Evolutionary conservation across 192 early-diverging fungal species (phyloP).

Genomic region (Lobosporangium transversale): DNA sequence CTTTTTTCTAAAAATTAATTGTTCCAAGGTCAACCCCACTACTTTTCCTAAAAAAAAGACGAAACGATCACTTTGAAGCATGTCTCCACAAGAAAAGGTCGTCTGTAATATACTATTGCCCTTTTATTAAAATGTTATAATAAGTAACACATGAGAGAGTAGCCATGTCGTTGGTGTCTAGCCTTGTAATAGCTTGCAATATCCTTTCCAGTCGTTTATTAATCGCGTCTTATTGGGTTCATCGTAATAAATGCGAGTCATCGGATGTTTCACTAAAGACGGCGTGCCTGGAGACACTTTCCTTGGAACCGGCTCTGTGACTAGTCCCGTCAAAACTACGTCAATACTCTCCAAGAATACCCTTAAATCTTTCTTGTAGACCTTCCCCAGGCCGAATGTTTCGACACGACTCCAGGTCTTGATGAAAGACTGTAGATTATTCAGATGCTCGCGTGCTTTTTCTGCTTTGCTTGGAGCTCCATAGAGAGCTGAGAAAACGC

Average conservation of each 20-base stretch:
- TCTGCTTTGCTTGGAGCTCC: neutral
- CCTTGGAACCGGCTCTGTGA: slow-evolving; percentile 4
- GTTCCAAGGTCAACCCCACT: too few relatives aligned
- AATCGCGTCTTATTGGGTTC: slow-evolving; percentile 2
- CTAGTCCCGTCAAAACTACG: slow-evolving; percentile 16
- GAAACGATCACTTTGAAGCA: too few relatives aligned
- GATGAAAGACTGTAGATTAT: slow-evolving; percentile 24
- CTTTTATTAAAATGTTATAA: neutral
- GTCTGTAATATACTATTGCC: too few relatives aligned
- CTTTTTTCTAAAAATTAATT: too few relatives aligned
- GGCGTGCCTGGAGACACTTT: neutral
- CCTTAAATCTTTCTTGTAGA: slow-evolving; percentile 48
- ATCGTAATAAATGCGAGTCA: slow-evolving; percentile 14
- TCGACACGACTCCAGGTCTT: slow-evolving; percentile 44
- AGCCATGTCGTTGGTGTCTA: neutral
- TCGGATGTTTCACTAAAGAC: neutral
- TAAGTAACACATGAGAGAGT: neutral
- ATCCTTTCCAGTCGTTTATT: slow-evolving; percentile 28
- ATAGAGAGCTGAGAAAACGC: slow-evolving; percentile 22
- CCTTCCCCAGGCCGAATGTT: slow-evolving; percentile 42
- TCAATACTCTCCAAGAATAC: slow-evolving; percentile 33
- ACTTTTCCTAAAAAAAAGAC: too few relatives aligned
- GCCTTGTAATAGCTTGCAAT: slow-evolving; percentile 5
- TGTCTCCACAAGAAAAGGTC: too few relatives aligned
- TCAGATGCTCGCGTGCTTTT: neutral